Evolutionary conservation across 768 basidiomycete genomes (phyloP), one percentile per base, ranked within the genome.

Genomic region (Cubamyces lactineus): DNA sequence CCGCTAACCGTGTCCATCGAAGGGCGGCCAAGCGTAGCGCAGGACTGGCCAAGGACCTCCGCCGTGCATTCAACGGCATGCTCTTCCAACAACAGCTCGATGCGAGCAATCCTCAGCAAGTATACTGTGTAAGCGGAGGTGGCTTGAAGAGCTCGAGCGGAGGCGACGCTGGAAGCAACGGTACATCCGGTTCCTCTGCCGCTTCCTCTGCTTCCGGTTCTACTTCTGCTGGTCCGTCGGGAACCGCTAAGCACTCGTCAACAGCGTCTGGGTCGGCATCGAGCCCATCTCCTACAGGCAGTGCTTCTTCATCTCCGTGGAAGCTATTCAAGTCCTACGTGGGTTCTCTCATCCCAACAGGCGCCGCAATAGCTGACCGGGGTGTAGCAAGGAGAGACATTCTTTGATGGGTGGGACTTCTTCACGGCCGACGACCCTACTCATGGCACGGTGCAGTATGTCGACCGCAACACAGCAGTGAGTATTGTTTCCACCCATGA

Each of bases 321-420:
- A 84, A 83, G 59, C 75, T 89, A 49, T 73, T 77, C 21, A 80
- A 86, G 68, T 76, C 78, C 16, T 86, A 88, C 73, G 86, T 86
- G 69, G 66, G 82, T 80, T 8, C 16, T 8, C 15, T 38, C 42
- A n/a, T 30, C 5, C 17, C 15, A 21, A 0, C 13, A 0, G 26
- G 15, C 23, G 11, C 7, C 9, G 2, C 23, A 12, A 53, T 39
- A 58, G 26, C 24, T 52, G 8, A n/a, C 38, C 7, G 16, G 5
- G 2, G 42, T 54, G 39, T 68, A 87, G 86, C 73, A 80, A 53
- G 94, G 92, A 21, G 77, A 77, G 48, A 80, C 78, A 43, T 97
- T 97, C 79, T 96, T 95, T 64, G 78, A 91, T 70, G 88, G 86
- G 50, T 96, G 89, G 89, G 71, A 83, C 67, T 96, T 96, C 76